phyloP scores from a whole-genome alignment of 108 stramenopile genomes.

The Parietichytrium sp. region DNA sequence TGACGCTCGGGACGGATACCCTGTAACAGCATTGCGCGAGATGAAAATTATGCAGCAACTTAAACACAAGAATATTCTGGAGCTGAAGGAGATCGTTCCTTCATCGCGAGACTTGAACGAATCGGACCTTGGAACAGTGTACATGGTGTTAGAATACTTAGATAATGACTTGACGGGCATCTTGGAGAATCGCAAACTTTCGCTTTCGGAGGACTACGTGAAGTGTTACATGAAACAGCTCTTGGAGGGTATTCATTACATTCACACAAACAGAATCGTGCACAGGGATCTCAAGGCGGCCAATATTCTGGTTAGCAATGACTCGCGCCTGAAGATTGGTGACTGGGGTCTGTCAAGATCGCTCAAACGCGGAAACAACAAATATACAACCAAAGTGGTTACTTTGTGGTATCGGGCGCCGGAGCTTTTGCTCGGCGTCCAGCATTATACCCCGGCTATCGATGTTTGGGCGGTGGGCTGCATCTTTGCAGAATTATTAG shows the following conservation, averaged over 20 bases:
- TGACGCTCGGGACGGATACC: slow-evolving; percentile 46
- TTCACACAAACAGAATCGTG: slow-evolving; percentile 87
- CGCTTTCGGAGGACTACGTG: slow-evolving; percentile 38
- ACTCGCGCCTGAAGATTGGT: slow-evolving; percentile 87
- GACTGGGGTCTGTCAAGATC: slow-evolving; percentile 91
- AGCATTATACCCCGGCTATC: slow-evolving; percentile 38
- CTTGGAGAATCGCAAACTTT: slow-evolving; percentile 67
- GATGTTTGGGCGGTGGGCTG: slow-evolving; percentile 54
- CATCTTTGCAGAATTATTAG: slow-evolving; percentile 49
- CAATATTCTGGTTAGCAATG: slow-evolving; percentile 81
- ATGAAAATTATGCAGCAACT: slow-evolving; percentile 67
- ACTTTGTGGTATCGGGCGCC: slow-evolving; percentile 56
- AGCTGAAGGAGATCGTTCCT: slow-evolving; percentile 55
- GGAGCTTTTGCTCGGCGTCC: slow-evolving; percentile 46
- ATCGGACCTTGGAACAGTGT: slow-evolving; percentile 68
- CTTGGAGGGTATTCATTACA: slow-evolving; percentile 80
- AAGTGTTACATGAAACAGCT: slow-evolving; percentile 65
- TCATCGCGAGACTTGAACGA: not conserved
- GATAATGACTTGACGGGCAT: slow-evolving; percentile 93
- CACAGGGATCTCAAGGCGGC: slow-evolving; percentile 91
- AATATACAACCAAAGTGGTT: slow-evolving; percentile 35
- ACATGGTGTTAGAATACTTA: slow-evolving; percentile 94
- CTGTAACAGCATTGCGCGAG: slow-evolving; percentile 63
- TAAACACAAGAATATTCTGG: slow-evolving; percentile 67
- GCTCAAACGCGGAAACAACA: slow-evolving; percentile 74